Conservation (phyloP, 164 flowering plant species). For the Nelumbo lutea region DNA sequence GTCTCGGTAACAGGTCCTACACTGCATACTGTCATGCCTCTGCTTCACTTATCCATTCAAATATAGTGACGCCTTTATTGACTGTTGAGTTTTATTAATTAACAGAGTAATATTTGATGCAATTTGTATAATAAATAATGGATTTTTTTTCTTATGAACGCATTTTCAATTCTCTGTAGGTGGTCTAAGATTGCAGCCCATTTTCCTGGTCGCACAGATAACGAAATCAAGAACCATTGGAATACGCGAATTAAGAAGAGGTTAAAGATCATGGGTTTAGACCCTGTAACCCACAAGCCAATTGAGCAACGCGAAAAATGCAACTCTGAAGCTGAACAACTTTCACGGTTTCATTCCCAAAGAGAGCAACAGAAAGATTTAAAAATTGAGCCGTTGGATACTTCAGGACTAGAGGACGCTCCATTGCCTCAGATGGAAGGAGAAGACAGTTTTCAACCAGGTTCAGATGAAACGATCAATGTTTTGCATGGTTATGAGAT, state of each 20-base stretch:
- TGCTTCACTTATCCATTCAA: too few relatives aligned
- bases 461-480: slow-evolving; percentile 13
- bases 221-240: slow-evolving; percentile 84
- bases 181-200: slow-evolving; percentile 83
- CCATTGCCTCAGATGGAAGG: slow-evolving; percentile 11
- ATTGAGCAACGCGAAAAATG: slow-evolving; percentile 17
- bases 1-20: slow-evolving; percentile 58
- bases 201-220: slow-evolving; percentile 72
- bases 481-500: slow-evolving; percentile 23
- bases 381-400: background rate
- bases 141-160: background rate
- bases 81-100: too few relatives aligned
- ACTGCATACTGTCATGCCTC: background rate
- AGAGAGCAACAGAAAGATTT: slow-evolving; percentile 5
- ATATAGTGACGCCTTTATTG: too few relatives aligned
- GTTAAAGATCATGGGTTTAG: slow-evolving; percentile 47
- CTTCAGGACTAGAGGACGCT: background rate
- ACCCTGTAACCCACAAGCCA: slow-evolving; percentile 56
- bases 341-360: background rate
- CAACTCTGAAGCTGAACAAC: slow-evolving; percentile 10
- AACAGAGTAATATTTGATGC: too few relatives aligned
- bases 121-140: too few relatives aligned
- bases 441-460: slow-evolving; percentile 12
- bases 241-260: slow-evolving; percentile 68
- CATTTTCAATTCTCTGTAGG: slow-evolving; percentile 23